Conservation (phyloP, 441 rosid species). For the Euphorbia celastroides region DNA sequence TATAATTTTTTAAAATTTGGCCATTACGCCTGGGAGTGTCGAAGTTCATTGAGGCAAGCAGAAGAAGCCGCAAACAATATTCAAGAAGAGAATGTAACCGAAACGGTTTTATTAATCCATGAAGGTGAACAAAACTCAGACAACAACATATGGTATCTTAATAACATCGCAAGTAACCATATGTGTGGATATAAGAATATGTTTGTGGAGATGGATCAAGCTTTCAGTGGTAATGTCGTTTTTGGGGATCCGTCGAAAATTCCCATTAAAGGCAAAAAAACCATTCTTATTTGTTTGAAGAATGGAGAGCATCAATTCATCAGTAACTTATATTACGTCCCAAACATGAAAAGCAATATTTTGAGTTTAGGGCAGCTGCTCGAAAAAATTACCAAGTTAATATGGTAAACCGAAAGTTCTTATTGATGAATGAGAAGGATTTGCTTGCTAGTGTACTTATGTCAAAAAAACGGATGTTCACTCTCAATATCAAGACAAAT, state of each 20-base stretch:
- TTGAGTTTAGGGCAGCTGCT: not conserved
- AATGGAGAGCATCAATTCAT: not conserved
- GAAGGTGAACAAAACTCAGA: not conserved
- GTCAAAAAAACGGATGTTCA: not conserved
- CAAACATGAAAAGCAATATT: too few species aligned
- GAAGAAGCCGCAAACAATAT: too few species aligned
- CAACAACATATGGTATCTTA: slow-evolving; percentile 16
- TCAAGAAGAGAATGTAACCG: too few species aligned
- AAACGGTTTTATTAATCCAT: too few species aligned
- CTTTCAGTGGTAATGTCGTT: not conserved
- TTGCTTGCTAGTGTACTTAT: not conserved
- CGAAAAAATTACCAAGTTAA: not conserved
- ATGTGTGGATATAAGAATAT: not conserved
- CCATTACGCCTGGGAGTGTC: too few species aligned
- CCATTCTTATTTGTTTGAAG: too few species aligned
- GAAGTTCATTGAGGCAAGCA: too few species aligned
- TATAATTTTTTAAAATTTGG: not conserved
- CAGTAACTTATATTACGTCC: not conserved
- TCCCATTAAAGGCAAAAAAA: not conserved
- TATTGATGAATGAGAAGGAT: not conserved
- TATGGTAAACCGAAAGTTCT: not conserved
- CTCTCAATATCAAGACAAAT: not conserved
- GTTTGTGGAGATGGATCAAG: not conserved
- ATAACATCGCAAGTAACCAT: not conserved
- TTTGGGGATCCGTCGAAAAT: not conserved